Evolutionary conservation across 768 basidiomycete species (phyloP).

Genomic region (Lactarius sanguifluus): DNA sequence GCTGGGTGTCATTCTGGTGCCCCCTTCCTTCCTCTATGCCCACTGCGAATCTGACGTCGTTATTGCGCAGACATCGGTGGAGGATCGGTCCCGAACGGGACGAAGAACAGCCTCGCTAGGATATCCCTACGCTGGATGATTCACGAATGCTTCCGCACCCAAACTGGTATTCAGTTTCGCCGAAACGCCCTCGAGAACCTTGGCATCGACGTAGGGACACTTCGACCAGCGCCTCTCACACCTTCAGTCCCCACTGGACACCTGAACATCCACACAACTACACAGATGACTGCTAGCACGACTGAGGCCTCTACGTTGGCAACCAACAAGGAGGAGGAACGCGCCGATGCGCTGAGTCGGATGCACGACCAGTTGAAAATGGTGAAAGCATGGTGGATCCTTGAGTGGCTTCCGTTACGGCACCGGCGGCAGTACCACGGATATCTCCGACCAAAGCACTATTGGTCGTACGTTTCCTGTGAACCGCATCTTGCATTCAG

Average conservation of each 20-base stretch:
- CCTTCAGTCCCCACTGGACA: background rate
- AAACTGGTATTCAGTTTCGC: conserved; percentile 44
- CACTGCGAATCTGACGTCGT: conserved; percentile 5
- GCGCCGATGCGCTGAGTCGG: conserved; percentile 53
- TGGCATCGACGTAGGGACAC: conserved; percentile 35
- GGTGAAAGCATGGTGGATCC: conserved; percentile 58
- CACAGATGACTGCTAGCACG: background rate
- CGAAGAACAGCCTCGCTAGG: conserved; percentile 59
- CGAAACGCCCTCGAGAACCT: conserved; percentile 35
- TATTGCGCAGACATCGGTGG: conserved; percentile 66
- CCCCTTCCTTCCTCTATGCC: conserved; percentile 25
- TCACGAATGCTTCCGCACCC: conserved; percentile 50
- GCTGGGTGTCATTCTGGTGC: conserved; percentile 69
- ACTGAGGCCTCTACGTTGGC: conserved; percentile 32
- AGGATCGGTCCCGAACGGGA: conserved; percentile 59
- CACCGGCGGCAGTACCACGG: conserved; percentile 4
- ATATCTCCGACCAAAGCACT: background rate
- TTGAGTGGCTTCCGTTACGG: conserved; percentile 47
- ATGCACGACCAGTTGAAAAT: conserved; percentile 58
- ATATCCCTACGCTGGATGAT: conserved; percentile 65
- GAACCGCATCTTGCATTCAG: background rate
- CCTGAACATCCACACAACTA: background rate
- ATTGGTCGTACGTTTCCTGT: conserved; percentile 12
- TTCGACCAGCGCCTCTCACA: conserved; percentile 22
- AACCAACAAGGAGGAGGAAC: conserved; percentile 58